Conservation (phyloP, 306 rosid genomes). For the Casuarina glauca region DNA sequence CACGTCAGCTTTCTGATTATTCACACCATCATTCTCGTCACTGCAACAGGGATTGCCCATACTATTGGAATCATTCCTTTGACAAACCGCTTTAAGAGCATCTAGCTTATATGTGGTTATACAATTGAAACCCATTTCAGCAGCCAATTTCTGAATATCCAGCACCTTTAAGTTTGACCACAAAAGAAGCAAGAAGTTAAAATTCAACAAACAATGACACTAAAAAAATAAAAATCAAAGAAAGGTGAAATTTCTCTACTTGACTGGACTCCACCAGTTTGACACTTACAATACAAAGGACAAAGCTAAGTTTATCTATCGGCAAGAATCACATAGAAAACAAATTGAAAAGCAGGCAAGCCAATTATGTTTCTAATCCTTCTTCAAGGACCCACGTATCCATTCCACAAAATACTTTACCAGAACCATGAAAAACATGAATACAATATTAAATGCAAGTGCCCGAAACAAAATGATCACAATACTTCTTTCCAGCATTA, state of each 20-base stretch:
- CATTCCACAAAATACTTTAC: background rate
- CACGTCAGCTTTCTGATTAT: conserved; percentile 34
- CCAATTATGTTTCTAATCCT: background rate
- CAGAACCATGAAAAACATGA: background rate
- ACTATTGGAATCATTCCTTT: conserved; percentile 37
- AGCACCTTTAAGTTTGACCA: conserved; percentile 55
- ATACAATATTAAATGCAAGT: background rate
- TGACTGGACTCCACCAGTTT: background rate
- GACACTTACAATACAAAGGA: background rate
- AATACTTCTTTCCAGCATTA: background rate
- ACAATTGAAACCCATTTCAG: conserved; percentile 88
- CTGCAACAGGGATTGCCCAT: conserved; percentile 33
- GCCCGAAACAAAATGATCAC: background rate
- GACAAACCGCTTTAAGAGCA: conserved; percentile 83
- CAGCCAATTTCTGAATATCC: conserved; percentile 81
- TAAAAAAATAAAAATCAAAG: background rate
- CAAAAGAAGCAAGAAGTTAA: conserved; percentile 6
- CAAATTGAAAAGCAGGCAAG: background rate
- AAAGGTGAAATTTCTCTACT: conserved; percentile 1
- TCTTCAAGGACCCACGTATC: background rate
- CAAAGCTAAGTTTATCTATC: conserved; percentile 2
- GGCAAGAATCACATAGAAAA: background rate
- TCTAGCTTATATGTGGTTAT: conserved; percentile 73
- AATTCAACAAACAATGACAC: conserved; percentile 4
- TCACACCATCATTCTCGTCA: conserved; percentile 36